Conservation (phyloP, 768 basidiomycete genomes). For the Russula brevipes region DNA sequence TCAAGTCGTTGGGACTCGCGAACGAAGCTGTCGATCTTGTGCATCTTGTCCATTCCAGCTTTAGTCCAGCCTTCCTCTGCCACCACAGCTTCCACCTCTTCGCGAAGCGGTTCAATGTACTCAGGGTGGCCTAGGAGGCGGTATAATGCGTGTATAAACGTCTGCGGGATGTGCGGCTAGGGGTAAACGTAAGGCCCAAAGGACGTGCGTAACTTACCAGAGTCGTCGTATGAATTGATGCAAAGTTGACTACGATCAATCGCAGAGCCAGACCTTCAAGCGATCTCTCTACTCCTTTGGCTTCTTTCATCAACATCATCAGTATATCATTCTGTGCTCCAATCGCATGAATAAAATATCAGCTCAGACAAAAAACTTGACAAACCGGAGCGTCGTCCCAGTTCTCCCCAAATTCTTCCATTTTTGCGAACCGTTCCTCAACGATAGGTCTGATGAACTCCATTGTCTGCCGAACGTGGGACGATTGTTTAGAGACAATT, state of each 20-base stretch:
- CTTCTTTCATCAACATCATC: constrained; percentile 39
- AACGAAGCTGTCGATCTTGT: constrained; percentile 35
- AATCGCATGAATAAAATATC: background rate
- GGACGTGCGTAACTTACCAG: constrained; percentile 25
- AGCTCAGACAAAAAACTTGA: background rate
- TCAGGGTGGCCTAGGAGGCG: constrained; percentile 27
- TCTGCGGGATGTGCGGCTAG: background rate
- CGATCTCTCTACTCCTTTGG: constrained; percentile 30
- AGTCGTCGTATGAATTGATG: constrained; percentile 35
- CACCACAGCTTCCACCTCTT: constrained; percentile 25
- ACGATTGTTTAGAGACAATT: background rate
- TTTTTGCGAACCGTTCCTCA: constrained; percentile 3
- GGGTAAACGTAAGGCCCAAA: no score
- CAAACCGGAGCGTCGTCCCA: constrained; percentile 7
- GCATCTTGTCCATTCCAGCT: constrained; percentile 25
- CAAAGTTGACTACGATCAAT: constrained; percentile 38
- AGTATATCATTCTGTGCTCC: constrained; percentile 37
- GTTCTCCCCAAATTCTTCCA: background rate
- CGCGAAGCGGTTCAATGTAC: constrained; percentile 27
- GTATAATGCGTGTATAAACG: constrained; percentile 20
- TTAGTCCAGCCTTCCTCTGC: constrained; percentile 15
- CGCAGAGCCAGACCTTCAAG: constrained; percentile 30
- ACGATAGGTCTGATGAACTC: constrained; percentile 4
- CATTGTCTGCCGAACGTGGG: background rate
- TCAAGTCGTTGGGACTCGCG: constrained; percentile 31